Evolutionary conservation across 805 yeast species (phyloP), one percentile per base, ranked within the genome.

Genomic region (Spathaspora girioi): DNA sequence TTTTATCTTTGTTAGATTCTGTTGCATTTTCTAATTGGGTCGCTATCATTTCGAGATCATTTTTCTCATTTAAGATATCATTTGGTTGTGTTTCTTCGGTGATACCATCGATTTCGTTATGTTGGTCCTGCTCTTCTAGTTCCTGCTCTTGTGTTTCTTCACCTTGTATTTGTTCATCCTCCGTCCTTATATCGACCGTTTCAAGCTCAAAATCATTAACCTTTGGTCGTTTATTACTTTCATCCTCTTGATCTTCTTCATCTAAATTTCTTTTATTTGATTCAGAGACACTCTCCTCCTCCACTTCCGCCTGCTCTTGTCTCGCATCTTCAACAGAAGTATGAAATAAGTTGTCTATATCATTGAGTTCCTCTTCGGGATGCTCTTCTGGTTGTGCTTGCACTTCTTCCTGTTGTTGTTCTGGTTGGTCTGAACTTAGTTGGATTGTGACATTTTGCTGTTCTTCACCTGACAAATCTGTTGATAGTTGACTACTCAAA

Each of bases 1-100:
- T 26, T 35, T 46, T 45, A 20, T 41, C 54, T 42, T 53, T 48
- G 17, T 50, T 52, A 10, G 57, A 47, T 15, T 63, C 60, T 2
- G 73, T 67, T 6, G 73, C 73, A 14, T 64, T 59, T 46, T 67
- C 68, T 43, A 70, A 60, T 50, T 68, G 65, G 44, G 56, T 59
- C 2, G 72, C 73, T 15, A 70, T 68, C 63, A 66, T 57, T 43
- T 63, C 65, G 18, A 70, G 56, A 43, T 63, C 60, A 43, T 56
- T 63, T 35, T 59, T 59, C 45, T 68, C 72, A 38, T 59, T 52
- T 3, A 58, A 14, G 19, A 8, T 5, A 11, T 31, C 35, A 31
- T 31, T 31, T 3, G 32, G 14, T 29, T 29, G 32, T 29, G 32
- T 5, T 35, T 35, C 17, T 35, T 35, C 40, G 3, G 17, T 20